These are phyloP conservation scores for Cladosporium cucumerinum DNA, from an alignment of 2,329 filamentous ascomycete genomes.

Conservation along the genomic window DNA sequence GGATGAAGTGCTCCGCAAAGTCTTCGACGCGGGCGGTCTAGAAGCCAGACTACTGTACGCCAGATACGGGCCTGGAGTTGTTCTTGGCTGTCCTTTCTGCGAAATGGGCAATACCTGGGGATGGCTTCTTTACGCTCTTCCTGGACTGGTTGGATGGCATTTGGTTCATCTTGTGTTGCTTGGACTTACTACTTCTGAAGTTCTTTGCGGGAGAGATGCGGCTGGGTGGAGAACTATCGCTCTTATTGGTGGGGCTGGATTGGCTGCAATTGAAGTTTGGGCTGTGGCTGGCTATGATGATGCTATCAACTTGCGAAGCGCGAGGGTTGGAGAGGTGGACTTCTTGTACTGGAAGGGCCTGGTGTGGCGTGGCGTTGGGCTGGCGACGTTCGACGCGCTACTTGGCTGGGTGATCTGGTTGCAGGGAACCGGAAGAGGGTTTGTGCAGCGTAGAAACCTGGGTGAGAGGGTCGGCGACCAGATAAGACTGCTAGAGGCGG, in stretches of 20 bases:
- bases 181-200: conserved; percentile 68
- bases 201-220: conserved; percentile 62
- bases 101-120: conserved; percentile 48
- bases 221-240: conserved; percentile 67
- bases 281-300: conserved; percentile 63
- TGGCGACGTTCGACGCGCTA: conserved; percentile 58
- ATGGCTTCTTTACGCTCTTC: conserved; percentile 79
- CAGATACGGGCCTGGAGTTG: conserved; percentile 70
- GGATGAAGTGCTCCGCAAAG: conserved; percentile 65
- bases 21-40: conserved; percentile 60
- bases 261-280: conserved; percentile 66
- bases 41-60: conserved; percentile 78
- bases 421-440: conserved; percentile 74
- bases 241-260: conserved; percentile 57
- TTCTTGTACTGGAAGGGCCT: conserved; percentile 69
- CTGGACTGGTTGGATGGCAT: conserved; percentile 72
- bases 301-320: conserved; percentile 60
- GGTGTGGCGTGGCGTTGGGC: conserved; percentile 55
- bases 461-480: conserved; percentile 64
- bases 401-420: conserved; percentile 69
- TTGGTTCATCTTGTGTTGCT: conserved; percentile 70
- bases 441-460: conserved; percentile 59
- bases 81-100: conserved; percentile 76
- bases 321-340: conserved; percentile 60
- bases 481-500: conserved; percentile 55